Conservation (phyloP, 441 rosid genomes). For the Bruguiera hainesii region DNA sequence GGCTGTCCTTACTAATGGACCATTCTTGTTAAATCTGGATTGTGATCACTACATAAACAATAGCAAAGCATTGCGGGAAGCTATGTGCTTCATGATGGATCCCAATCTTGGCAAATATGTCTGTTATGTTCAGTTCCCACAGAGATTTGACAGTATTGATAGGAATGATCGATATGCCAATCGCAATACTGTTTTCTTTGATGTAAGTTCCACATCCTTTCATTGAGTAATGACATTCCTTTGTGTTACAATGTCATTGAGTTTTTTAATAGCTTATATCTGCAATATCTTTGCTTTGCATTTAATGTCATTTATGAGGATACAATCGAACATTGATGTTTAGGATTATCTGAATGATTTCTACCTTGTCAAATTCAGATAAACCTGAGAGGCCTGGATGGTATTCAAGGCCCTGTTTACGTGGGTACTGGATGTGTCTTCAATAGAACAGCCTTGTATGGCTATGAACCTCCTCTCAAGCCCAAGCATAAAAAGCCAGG, state of each 20-base stretch:
- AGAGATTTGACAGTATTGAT: slow-evolving; percentile 61
- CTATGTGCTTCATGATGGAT: slow-evolving; percentile 89
- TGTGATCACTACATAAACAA: slow-evolving; percentile 77
- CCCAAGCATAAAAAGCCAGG: slow-evolving; percentile 79
- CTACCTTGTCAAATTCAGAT: slow-evolving; percentile 48
- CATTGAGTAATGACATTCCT: neutral
- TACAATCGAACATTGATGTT: neutral
- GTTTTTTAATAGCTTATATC: neutral
- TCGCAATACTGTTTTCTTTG: slow-evolving; percentile 52
- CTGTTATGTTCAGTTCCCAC: slow-evolving; percentile 70
- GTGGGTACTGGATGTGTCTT: slow-evolving; percentile 99
- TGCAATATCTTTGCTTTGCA: neutral
- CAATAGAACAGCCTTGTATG: slow-evolving; percentile 95
- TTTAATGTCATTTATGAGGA: neutral
- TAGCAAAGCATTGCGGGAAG: slow-evolving; percentile 63
- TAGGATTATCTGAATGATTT: neutral
- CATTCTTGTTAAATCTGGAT: slow-evolving; percentile 62
- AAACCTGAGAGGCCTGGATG: slow-evolving; percentile 96
- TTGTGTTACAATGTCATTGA: neutral
- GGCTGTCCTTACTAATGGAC: slow-evolving; percentile 66
- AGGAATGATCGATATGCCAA: slow-evolving; percentile 58
- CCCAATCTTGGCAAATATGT: slow-evolving; percentile 53
- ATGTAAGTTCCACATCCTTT: slow-evolving; percentile 34
- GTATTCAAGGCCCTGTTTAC: slow-evolving; percentile 98
- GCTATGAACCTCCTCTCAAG: slow-evolving; percentile 92